phyloP scores from a whole-genome alignment of 345 rosid genomes.

The Pistacia integerrima region DNA sequence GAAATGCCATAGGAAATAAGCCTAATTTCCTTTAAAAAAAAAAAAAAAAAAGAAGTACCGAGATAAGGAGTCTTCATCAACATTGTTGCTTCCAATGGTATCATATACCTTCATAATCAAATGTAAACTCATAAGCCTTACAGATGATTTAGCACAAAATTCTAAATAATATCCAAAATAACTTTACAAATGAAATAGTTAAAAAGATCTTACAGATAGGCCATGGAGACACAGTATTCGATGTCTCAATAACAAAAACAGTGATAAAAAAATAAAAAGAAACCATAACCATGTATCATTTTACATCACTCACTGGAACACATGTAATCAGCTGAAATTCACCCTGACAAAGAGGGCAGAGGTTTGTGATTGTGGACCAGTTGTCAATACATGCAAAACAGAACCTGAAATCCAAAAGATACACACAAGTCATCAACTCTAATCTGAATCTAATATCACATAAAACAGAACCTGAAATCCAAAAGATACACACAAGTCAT shows the following conservation, averaged over 20 bases:
- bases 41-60: conserved; percentile 45
- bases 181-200: conserved; percentile 14
- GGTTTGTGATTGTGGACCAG: conserved; percentile 96
- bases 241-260: not conserved
- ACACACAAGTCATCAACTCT: conserved; percentile 24
- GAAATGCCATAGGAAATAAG: not conserved
- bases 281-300: not conserved
- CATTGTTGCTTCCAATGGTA: conserved; percentile 71
- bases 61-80: conserved; percentile 66
- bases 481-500: conserved; percentile 24
- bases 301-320: conserved; percentile 74
- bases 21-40: not conserved
- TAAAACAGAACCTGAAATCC: conserved; percentile 89
- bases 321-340: conserved; percentile 97
- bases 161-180: conserved; percentile 20
- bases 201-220: not conserved
- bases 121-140: conserved; percentile 24
- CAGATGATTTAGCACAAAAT: conserved; percentile 20
- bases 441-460: too few relatives aligned
- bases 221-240: not conserved
- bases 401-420: conserved; percentile 61
- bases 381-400: conserved; percentile 98
- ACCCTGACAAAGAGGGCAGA: conserved; percentile 96
- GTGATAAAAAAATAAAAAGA: not conserved
- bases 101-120: conserved; percentile 78